Evolutionary conservation across 345 rosid genomes (phyloP).

Genomic region (Tarenaya hassleriana): DNA sequence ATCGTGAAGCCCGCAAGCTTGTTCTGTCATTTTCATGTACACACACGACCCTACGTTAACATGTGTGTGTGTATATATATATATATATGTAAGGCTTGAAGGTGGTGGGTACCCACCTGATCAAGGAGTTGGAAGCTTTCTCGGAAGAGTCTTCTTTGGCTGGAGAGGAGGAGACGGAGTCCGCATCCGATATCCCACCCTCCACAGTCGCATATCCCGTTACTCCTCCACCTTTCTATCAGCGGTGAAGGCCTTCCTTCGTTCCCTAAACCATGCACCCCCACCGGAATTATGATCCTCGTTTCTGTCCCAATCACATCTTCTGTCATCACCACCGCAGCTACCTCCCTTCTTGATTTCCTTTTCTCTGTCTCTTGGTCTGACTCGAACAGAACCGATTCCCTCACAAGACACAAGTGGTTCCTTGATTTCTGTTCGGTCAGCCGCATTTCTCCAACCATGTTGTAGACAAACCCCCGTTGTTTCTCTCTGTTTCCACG

Average conservation of each 20-base stretch:
- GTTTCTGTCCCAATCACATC: constrained; percentile 10
- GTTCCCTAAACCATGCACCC: constrained; percentile 61
- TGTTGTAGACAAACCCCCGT: constrained; percentile 40
- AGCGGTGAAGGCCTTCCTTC: constrained; percentile 68
- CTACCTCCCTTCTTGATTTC: constrained; percentile 23
- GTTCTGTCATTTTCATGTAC: neutral
- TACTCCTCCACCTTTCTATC: constrained; percentile 69
- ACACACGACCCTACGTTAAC: too few relatives aligned
- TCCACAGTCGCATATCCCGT: constrained; percentile 91
- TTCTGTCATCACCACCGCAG: constrained; percentile 24
- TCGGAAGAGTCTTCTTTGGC: constrained; percentile 22
- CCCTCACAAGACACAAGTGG: constrained; percentile 31
- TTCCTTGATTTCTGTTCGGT: constrained; percentile 23
- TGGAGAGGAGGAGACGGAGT: constrained; percentile 50
- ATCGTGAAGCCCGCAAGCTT: constrained; percentile 40
- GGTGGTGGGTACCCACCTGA: constrained; percentile 59
- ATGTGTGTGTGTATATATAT: neutral
- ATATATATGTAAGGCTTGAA: too few relatives aligned
- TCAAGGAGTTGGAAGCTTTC: constrained; percentile 47
- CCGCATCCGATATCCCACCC: constrained; percentile 98
- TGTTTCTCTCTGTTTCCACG: constrained; percentile 55
- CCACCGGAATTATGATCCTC: constrained; percentile 67
- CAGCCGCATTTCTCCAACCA: constrained; percentile 63
- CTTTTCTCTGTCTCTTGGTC: constrained; percentile 40
- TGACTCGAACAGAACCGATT: constrained; percentile 53